Evolutionary conservation across 495 filamentous ascomycete genomes (phyloP).

Genomic region (Apiosordaria backusii): DNA sequence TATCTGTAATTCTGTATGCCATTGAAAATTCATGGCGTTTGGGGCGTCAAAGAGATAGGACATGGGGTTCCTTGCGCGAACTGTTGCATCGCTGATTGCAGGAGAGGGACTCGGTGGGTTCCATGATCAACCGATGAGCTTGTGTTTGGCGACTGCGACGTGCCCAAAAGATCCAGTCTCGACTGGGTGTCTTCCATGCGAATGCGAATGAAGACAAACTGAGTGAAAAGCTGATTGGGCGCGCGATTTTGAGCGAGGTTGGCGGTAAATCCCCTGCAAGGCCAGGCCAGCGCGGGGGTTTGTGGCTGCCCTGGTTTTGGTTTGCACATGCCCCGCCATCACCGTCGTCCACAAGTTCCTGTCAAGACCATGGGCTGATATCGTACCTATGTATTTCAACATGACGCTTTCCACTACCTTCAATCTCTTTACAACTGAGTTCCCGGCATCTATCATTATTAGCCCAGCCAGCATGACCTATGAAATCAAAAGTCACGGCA

Average conservation of each 20-base stretch:
- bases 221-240: no score
- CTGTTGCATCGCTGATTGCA: not conserved
- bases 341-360: no score
- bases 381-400: no score
- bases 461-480: not conserved
- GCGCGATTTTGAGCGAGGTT: not conserved
- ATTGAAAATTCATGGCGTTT: not conserved
- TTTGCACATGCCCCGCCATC: not conserved
- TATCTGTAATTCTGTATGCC: no score
- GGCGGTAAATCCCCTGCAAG: not conserved
- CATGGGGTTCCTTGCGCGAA: not conserved
- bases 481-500: not conserved
- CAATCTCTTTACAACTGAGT: not conserved
- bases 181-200: no score
- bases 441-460: not conserved
- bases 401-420: no score
- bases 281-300: no score
- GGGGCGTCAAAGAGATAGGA: not conserved
- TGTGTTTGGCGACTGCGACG: constrained; percentile 1
- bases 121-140: not conserved
- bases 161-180: not conserved
- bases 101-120: not conserved
- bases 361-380: no score
- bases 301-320: no score
- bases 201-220: no score